These are phyloP conservation scores for Cercophora scortea DNA, from an alignment of 495 filamentous ascomycete genomes.

Conservation along the genomic window DNA sequence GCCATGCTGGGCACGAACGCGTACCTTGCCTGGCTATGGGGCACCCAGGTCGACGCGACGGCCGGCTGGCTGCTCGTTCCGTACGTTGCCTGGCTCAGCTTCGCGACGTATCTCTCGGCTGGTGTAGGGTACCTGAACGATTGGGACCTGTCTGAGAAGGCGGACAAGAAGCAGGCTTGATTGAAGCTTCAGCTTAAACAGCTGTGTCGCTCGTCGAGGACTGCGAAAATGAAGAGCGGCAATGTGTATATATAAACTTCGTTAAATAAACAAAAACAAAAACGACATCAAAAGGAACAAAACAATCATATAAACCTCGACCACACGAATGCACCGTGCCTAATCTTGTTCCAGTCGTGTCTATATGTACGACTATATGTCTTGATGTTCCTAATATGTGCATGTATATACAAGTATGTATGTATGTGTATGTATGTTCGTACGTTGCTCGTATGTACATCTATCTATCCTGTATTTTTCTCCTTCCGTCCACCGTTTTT, in stretches of 20 bases:
- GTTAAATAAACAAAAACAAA: too few species aligned
- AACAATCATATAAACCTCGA: too few species aligned
- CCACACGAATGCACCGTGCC: too few species aligned
- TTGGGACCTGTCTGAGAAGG: slow-evolving; percentile 46
- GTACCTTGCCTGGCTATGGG: slow-evolving; percentile 67
- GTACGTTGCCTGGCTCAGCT: slow-evolving; percentile 75
- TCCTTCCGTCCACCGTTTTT: neutral
- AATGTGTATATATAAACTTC: too few species aligned
- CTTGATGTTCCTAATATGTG: neutral
- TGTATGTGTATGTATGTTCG: neutral
- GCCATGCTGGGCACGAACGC: slow-evolving; percentile 60
- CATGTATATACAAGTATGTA: neutral
- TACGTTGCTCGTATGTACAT: neutral
- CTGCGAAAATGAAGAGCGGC: too few species aligned
- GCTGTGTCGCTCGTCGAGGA: too few species aligned
- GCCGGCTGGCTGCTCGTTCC: slow-evolving; percentile 69
- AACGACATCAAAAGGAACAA: too few species aligned
- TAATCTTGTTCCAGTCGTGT: too few species aligned
- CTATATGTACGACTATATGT: too few species aligned
- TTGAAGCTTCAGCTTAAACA: too few species aligned
- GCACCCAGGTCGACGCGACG: slow-evolving; percentile 53
- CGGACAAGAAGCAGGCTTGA: neutral
- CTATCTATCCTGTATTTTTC: neutral
- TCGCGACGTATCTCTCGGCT: slow-evolving; percentile 70
- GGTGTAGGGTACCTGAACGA: slow-evolving; percentile 68